phyloP scores from a whole-genome alignment of 78 protist species.

The Dictyostelium citrinum region DNA sequence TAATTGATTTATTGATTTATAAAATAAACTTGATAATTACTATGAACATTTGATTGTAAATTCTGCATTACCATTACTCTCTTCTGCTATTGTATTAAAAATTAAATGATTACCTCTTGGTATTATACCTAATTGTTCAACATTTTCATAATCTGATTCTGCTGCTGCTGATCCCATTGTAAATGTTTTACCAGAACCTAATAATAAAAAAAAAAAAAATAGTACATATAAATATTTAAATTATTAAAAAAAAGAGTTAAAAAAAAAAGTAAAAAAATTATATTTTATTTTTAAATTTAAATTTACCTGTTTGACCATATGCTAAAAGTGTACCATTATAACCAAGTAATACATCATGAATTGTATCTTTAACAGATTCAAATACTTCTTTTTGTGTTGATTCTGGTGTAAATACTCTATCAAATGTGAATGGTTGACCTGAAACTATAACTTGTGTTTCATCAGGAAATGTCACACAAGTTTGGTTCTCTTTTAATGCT shows the following conservation, averaged over 20 bases:
- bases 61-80: conserved; percentile 20
- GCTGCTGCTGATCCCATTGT: conserved; percentile 71
- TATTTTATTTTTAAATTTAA: no score
- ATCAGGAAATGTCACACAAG: conserved; percentile 16
- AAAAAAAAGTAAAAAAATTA: no score
- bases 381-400: conserved; percentile 59
- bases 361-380: conserved; percentile 5
- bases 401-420: conserved; percentile 62
- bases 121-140: conserved; percentile 67
- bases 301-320: conserved; percentile 77
- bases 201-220: no score
- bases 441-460: conserved; percentile 24
- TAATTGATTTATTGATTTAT: not conserved
- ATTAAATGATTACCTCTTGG: conserved; percentile 60
- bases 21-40: not conserved
- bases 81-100: conserved; percentile 60
- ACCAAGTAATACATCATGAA: conserved; percentile 63
- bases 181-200: conserved; percentile 34
- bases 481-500: not conserved
- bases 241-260: no score
- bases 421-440: conserved; percentile 51
- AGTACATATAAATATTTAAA: no score
- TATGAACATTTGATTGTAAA: conserved; percentile 64
- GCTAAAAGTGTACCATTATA: conserved; percentile 81
- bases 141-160: not conserved